phyloP scores from a whole-genome alignment of 257 asterid species.

The Penstemon barbatus region DNA sequence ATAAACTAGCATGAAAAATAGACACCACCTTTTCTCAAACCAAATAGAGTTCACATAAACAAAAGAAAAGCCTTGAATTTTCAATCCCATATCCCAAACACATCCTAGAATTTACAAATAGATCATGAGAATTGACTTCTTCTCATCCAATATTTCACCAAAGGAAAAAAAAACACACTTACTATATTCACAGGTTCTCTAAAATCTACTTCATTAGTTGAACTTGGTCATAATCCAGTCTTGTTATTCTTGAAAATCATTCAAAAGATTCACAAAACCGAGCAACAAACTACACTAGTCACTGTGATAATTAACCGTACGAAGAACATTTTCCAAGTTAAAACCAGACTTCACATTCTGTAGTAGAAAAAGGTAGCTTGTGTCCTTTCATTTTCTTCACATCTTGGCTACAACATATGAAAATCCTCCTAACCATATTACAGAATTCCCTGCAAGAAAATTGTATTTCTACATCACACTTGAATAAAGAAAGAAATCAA shows the following conservation, averaged over 20 bases:
- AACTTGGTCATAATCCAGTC: not conserved
- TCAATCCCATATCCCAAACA: not conserved
- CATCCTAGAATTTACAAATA: constrained; percentile 10
- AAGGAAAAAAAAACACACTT: not conserved
- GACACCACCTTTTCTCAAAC: too few relatives aligned
- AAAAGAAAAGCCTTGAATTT: too few relatives aligned
- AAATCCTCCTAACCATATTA: constrained; percentile 58
- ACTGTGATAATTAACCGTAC: not conserved
- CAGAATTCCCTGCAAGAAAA: constrained; percentile 59
- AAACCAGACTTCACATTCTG: constrained; percentile 37
- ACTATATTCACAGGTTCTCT: not conserved
- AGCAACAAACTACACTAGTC: not conserved
- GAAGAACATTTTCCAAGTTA: constrained; percentile 22
- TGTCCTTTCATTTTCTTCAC: constrained; percentile 53
- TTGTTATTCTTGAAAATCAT: not conserved
- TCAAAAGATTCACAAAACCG: not conserved
- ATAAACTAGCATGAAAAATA: too few relatives aligned
- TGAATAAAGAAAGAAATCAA: not conserved
- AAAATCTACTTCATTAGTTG: not conserved
- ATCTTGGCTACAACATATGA: constrained; percentile 58
- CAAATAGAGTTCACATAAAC: too few relatives aligned
- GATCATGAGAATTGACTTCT: not conserved
- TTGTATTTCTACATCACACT: not conserved
- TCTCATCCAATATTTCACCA: not conserved
- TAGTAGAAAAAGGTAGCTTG: constrained; percentile 35